A percentile compares a stretch with the other conserved stretches of the same genome.
Conservation (phyloP, 2,329 filamentous ascomycete species). For the Verticillium albo-atrum region DNA sequence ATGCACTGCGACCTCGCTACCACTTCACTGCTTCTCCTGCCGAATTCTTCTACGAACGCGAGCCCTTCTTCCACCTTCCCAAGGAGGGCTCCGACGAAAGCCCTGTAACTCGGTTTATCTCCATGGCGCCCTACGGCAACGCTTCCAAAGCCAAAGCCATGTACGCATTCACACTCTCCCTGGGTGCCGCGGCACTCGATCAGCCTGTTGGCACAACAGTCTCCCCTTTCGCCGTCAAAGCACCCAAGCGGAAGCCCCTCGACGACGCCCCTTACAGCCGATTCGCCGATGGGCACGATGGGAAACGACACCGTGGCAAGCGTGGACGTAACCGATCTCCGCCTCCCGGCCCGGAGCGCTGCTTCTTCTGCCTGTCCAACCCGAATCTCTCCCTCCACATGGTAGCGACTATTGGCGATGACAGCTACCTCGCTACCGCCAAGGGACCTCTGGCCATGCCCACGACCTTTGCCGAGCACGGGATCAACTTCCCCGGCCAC, state of each 20-base stretch:
- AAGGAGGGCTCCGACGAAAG: constrained; percentile 42
- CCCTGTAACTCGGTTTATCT: constrained; percentile 82
- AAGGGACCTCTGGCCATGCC: constrained; percentile 80
- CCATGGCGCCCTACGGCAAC: constrained; percentile 76
- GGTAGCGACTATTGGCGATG: constrained; percentile 82
- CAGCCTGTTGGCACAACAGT: constrained; percentile 69
- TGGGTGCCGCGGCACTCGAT: constrained; percentile 52
- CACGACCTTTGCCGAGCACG: constrained; percentile 59
- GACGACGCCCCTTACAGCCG: constrained; percentile 47
- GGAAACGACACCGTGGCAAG: constrained; percentile 31
- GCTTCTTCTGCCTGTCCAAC: constrained; percentile 95
- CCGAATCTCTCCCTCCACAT: constrained; percentile 80
- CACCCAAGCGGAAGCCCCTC: constrained; percentile 54
- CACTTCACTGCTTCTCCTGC: constrained; percentile 70
- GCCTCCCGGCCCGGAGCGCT: constrained; percentile 69
- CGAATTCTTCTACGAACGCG: constrained; percentile 78
- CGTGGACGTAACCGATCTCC: constrained; percentile 44
- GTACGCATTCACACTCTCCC: constrained; percentile 73
- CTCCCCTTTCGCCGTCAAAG: constrained; percentile 60
- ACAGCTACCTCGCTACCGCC: constrained; percentile 84
- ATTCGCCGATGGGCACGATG: constrained; percentile 44
- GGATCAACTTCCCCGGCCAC: constrained; percentile 75
- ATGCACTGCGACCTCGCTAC: constrained; percentile 81
- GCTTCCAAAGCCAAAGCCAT: constrained; percentile 72
- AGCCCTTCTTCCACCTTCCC: constrained; percentile 76